Percentiles rank a stretch among this genome's conserved stretches.
Conservation (phyloP, 352 stramenopile genomes). For the Pythium biforme region DNA sequence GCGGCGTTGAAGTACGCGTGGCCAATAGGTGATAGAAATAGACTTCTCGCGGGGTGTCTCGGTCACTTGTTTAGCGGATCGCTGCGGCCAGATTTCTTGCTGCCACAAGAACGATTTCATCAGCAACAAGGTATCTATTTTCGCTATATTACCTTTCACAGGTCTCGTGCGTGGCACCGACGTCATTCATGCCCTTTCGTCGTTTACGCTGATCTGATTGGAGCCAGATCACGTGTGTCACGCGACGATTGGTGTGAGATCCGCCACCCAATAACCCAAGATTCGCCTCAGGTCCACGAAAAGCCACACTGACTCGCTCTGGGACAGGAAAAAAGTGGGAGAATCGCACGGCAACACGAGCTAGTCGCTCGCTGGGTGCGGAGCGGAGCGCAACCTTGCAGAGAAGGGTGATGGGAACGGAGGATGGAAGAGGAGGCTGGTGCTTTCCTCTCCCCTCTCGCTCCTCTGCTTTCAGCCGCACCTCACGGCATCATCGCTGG, state of each 20-base stretch:
- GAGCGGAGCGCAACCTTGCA: conserved; percentile 3
- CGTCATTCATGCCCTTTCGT: conserved; percentile 27
- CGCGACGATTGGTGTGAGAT: conserved; percentile 19
- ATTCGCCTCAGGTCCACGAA: conserved; percentile 21
- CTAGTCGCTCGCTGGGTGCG: conserved; percentile 1
- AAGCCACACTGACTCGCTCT: too few relatives aligned
- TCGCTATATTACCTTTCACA: conserved; percentile 7
- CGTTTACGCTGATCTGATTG: conserved; percentile 13
- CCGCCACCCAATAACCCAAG: conserved; percentile 26
- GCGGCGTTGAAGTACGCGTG: background rate
- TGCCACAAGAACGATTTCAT: background rate
- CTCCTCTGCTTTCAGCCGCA: background rate
- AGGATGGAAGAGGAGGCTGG: background rate
- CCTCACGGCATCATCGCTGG: too few relatives aligned
- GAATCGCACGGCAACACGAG: conserved; percentile 8
- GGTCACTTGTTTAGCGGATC: background rate
- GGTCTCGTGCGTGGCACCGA: conserved; percentile 17
- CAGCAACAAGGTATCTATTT: background rate
- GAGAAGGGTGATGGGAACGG: conserved; percentile 4
- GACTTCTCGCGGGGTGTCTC: background rate
- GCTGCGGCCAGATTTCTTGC: background rate
- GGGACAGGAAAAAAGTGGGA: conserved; percentile 1
- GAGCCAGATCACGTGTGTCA: conserved; percentile 24
- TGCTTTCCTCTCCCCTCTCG: background rate
- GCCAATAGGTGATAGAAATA: background rate